phyloP scores from a whole-genome alignment of 352 stramenopile species.

The Phytopythium boreale region DNA sequence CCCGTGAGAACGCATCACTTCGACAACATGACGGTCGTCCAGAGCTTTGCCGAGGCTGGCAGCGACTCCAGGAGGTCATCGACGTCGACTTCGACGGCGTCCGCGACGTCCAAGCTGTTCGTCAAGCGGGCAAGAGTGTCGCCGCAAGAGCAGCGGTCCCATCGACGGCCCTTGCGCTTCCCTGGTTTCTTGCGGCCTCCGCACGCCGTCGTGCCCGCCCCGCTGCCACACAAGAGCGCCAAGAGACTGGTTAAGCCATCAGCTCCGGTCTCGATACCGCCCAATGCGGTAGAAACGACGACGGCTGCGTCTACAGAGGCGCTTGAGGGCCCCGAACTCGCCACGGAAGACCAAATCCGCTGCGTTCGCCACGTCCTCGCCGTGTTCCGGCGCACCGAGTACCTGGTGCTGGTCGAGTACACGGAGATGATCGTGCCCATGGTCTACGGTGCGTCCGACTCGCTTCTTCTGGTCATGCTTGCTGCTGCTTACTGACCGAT shows the following conservation, averaged over 20 bases:
- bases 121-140: neutral
- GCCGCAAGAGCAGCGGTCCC: neutral
- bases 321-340: neutral
- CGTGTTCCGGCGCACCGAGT: slow-evolving; percentile 24
- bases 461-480: no score
- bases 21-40: neutral
- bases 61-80: neutral
- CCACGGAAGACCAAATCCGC: slow-evolving; percentile 3
- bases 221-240: neutral
- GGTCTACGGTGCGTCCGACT: slow-evolving; percentile 20
- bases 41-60: neutral
- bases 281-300: neutral
- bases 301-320: neutral
- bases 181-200: neutral
- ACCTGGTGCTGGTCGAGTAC: slow-evolving; percentile 34
- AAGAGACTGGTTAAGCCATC: neutral
- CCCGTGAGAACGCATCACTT: neutral
- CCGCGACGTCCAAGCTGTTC: neutral
- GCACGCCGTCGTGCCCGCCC: neutral
- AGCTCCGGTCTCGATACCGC: neutral
- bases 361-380: slow-evolving; percentile 15
- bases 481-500: neutral
- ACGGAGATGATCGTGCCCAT: slow-evolving; percentile 29
- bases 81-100: neutral
- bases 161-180: neutral